These are phyloP conservation scores for Arthonia radiata DNA, from an alignment of 495 filamentous ascomycete genomes.

Conservation along the genomic window DNA sequence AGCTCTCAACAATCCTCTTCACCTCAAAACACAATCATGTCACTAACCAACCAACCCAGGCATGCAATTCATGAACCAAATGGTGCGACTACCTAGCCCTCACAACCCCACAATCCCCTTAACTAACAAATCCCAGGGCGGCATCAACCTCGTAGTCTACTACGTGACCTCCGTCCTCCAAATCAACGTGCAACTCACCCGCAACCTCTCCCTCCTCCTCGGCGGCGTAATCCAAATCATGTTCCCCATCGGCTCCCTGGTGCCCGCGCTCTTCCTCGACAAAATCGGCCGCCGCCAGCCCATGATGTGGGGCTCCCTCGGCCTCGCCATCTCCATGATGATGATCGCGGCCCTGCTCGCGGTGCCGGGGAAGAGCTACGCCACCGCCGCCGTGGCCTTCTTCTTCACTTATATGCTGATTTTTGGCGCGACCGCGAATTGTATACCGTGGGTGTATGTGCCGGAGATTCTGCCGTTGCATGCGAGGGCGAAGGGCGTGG, in stretches of 20 bases:
- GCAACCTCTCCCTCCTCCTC: slow-evolving; percentile 10
- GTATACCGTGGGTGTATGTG: slow-evolving; percentile 22
- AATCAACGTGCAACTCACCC: slow-evolving; percentile 10
- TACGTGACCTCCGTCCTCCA: slow-evolving; percentile 11
- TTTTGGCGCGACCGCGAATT: slow-evolving; percentile 23
- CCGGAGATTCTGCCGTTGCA: slow-evolving; percentile 20
- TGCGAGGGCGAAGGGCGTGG: slow-evolving; percentile 4
- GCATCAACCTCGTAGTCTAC: slow-evolving; percentile 13
- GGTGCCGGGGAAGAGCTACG: slow-evolving; percentile 12
- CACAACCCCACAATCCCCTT: no score
- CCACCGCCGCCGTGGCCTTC: slow-evolving; percentile 19
- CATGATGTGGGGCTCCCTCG: slow-evolving; percentile 30
- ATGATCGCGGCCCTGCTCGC: slow-evolving; percentile 25
- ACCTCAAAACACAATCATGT: slow-evolving; percentile 11
- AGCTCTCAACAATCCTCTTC: slow-evolving; percentile 10
- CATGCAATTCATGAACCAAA: slow-evolving; percentile 16
- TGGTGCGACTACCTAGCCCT: no score
- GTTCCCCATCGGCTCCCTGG: slow-evolving; percentile 18
- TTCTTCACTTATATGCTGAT: slow-evolving; percentile 27
- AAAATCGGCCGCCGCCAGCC: slow-evolving; percentile 28
- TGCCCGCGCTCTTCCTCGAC: slow-evolving; percentile 23
- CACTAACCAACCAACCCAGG: no score
- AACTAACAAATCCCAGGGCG: no score
- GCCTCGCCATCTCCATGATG: slow-evolving; percentile 24
- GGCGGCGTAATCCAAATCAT: slow-evolving; percentile 12